Evolutionary conservation across 768 basidiomycete species (phyloP), one percentile per base, ranked within the genome.

Genomic region (Leccinum fibrillosum): DNA sequence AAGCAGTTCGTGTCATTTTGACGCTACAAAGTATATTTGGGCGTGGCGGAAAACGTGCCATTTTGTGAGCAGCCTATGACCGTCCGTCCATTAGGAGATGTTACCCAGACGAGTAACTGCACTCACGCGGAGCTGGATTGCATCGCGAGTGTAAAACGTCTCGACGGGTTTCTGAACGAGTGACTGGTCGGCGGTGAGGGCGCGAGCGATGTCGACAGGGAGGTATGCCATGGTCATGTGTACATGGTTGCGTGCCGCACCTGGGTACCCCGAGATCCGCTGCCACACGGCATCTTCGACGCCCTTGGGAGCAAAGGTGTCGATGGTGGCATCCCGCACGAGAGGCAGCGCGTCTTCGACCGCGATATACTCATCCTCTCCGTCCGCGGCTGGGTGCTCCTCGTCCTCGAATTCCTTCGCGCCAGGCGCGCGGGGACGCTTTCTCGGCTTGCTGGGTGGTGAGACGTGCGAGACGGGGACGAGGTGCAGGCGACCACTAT

Each of bases 141-240:
- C 90, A 76, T 98, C 97, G 54, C 97, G 82, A 4, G 94, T 97
- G 72, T 99, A 99, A 72, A 99, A 99, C 4, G 90, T 82, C 72
- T 95, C 94, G 3, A 90, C 82, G 0, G 95, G 90, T 66, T 86
- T 89, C 65, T 98, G 94, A 15, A 95, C 78, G 13, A 99, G 80
- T 2, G 80, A 74, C 0, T 88, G 88, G 60, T 85, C 76, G 10
- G 76, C 72, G 7, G 77, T 69, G 30, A 99, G 77, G 0, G 90
- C 87, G 66, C 81, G 85, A 4, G 88, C 90, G 54, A 98, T 82
- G 54, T 93, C 90, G 15, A 77, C 60, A 5, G 97, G 94, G 8
- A 99, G 71, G 65, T 89, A 90, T 1, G 84, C 90, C 59, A 88
- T 86, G 0, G 94, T 85, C 10, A 72, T 72, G 68, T 99, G 97